Evolutionary conservation across 2,329 filamentous ascomycete species (phyloP).

Genomic region (Neopestalotiopsis clavispora): DNA sequence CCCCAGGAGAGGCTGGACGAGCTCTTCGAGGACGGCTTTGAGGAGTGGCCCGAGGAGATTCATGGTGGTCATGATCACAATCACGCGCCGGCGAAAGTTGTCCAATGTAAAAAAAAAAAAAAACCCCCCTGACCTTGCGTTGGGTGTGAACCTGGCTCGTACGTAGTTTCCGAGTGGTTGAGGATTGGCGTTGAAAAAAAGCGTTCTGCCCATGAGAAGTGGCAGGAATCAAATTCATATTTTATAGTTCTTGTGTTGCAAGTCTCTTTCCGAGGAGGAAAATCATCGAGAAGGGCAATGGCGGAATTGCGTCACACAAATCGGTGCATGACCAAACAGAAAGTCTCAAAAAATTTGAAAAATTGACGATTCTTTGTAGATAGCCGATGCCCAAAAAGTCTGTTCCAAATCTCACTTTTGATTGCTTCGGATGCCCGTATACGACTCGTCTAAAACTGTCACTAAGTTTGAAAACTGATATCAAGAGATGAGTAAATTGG

Average conservation of each 20-base stretch:
- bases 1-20: slow-evolving; percentile 28
- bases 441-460: too few species aligned
- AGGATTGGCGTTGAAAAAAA: neutral
- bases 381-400: too few species aligned
- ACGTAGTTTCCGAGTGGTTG: neutral
- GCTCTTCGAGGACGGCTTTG: slow-evolving; percentile 37
- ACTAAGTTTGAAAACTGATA: neutral
- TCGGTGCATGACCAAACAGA: too few species aligned
- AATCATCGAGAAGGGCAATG: too few species aligned
- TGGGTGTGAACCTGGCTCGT: neutral
- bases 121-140: neutral
- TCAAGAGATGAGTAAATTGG: neutral
- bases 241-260: too few species aligned
- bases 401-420: too few species aligned
- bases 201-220: neutral
- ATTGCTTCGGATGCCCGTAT: too few species aligned
- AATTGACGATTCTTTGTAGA: too few species aligned
- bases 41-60: slow-evolving; percentile 37
- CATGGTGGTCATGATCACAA: slow-evolving; percentile 36
- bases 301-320: too few species aligned
- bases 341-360: too few species aligned
- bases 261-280: too few species aligned
- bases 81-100: slow-evolving; percentile 20
- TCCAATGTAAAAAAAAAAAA: neutral
- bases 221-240: neutral